Evolutionary conservation across 306 rosid species (phyloP).

Genomic region (Coriaria nepalensis): DNA sequence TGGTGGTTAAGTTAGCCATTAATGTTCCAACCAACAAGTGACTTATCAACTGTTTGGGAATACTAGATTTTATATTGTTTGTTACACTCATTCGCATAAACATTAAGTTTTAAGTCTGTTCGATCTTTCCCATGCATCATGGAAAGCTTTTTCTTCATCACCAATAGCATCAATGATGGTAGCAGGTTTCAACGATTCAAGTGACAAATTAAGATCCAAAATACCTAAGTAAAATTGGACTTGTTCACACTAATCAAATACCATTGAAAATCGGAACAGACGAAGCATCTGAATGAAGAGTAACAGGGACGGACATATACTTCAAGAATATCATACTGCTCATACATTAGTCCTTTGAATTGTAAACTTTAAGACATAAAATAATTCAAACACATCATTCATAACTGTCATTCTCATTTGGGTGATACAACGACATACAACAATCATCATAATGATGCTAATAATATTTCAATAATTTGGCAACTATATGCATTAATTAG

Average conservation of each 20-base stretch:
- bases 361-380: not conserved
- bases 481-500: no score
- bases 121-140: conserved; percentile 2
- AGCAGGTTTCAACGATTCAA: not conserved
- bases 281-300: conserved; percentile 2
- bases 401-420: no score
- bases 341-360: not conserved
- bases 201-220: conserved; percentile 8
- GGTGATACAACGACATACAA: no score
- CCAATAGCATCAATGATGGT: not conserved
- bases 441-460: no score
- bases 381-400: not conserved
- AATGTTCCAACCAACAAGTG: not conserved
- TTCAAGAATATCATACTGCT: not conserved
- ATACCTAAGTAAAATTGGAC: conserved; percentile 6
- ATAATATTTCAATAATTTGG: no score
- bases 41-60: conserved; percentile 1
- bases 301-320: not conserved
- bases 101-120: conserved; percentile 5
- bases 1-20: not conserved
- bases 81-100: conserved; percentile 6
- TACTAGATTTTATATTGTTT: not conserved
- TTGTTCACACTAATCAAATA: conserved; percentile 6
- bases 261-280: not conserved
- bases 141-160: not conserved